phyloP scores from a whole-genome alignment of 2,329 filamentous ascomycete genomes.

The Colletotrichum higginsianum region DNA sequence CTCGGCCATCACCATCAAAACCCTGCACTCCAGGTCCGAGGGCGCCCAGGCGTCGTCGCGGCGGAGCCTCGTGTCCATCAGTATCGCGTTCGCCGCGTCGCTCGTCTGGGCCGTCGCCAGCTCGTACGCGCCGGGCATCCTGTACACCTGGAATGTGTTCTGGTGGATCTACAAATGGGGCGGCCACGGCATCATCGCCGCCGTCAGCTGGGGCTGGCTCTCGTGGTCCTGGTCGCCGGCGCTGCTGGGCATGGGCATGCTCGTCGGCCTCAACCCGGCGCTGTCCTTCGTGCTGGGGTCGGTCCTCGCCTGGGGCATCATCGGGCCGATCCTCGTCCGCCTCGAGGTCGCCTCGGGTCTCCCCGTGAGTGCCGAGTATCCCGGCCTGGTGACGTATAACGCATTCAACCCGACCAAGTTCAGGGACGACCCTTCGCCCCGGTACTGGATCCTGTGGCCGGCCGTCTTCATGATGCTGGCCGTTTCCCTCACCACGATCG shows the following conservation, averaged over 20 bases:
- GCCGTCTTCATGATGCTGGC: slow-evolving; percentile 10
- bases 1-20: not conserved
- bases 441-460: slow-evolving; percentile 29
- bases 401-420: too few relatives aligned
- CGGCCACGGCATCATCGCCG: not conserved
- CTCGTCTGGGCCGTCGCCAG: not conserved
- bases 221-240: not conserved
- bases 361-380: not conserved
- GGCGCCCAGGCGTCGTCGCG: not conserved
- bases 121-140: slow-evolving; percentile 1
- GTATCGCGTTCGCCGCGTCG: not conserved
- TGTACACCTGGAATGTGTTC: not conserved
- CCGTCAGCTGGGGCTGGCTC: slow-evolving; percentile 9
- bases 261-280: not conserved
- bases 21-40: not conserved
- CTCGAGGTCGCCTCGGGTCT: not conserved
- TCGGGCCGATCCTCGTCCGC: not conserved
- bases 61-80: not conserved
- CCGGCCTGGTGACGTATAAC: too few relatives aligned
- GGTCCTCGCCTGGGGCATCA: slow-evolving; percentile 5
- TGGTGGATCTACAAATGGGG: slow-evolving; percentile 18
- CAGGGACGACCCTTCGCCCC: not conserved
- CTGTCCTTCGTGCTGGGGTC: slow-evolving; percentile 1
- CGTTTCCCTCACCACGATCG: not conserved
- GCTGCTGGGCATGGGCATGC: not conserved